Conservation (phyloP, 1,139 yeast genomes). For the Suhomyces yuchorum region DNA sequence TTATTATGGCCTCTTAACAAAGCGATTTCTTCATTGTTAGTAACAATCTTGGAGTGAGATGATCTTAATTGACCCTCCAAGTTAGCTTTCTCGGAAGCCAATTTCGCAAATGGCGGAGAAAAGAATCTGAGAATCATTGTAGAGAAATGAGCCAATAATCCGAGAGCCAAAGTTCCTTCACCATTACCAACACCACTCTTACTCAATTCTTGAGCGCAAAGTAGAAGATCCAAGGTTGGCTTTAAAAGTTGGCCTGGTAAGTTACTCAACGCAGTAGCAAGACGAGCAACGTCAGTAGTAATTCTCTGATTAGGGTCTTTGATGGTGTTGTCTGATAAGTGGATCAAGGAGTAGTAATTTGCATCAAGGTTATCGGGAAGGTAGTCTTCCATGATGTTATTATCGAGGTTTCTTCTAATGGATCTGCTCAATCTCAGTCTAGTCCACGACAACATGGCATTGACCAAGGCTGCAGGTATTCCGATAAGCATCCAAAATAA, state of each 20-base stretch:
- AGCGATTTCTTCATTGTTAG: slow-evolving; percentile 85
- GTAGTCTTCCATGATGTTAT: slow-evolving; percentile 64
- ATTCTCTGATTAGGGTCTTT: slow-evolving; percentile 82
- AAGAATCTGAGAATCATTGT: slow-evolving; percentile 71
- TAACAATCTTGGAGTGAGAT: slow-evolving; percentile 77
- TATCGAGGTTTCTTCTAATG: slow-evolving; percentile 67
- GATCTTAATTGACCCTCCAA: slow-evolving; percentile 85
- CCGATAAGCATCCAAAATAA: slow-evolving; percentile 85
- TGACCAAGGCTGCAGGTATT: slow-evolving; percentile 81
- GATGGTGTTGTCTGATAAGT: slow-evolving; percentile 57
- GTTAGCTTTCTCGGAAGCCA: slow-evolving; percentile 76
- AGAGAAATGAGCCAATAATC: slow-evolving; percentile 78
- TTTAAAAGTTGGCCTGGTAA: slow-evolving; percentile 86
- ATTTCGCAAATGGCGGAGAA: slow-evolving; percentile 88
- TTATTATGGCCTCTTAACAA: slow-evolving; percentile 78
- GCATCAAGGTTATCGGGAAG: slow-evolving; percentile 61
- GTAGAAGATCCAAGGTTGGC: slow-evolving; percentile 77
- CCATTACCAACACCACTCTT: slow-evolving; percentile 76
- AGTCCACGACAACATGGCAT: slow-evolving; percentile 71
- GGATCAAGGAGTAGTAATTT: slow-evolving; percentile 56
- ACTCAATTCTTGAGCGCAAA: slow-evolving; percentile 81
- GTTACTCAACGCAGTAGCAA: slow-evolving; percentile 70
- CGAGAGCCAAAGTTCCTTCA: slow-evolving; percentile 83
- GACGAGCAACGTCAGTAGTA: slow-evolving; percentile 75
- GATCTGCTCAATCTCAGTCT: slow-evolving; percentile 68